Percentiles rank a stretch among this genome's conserved stretches.
Conservation (phyloP, 2,329 filamentous ascomycete genomes). For the Clonostachys solani region DNA sequence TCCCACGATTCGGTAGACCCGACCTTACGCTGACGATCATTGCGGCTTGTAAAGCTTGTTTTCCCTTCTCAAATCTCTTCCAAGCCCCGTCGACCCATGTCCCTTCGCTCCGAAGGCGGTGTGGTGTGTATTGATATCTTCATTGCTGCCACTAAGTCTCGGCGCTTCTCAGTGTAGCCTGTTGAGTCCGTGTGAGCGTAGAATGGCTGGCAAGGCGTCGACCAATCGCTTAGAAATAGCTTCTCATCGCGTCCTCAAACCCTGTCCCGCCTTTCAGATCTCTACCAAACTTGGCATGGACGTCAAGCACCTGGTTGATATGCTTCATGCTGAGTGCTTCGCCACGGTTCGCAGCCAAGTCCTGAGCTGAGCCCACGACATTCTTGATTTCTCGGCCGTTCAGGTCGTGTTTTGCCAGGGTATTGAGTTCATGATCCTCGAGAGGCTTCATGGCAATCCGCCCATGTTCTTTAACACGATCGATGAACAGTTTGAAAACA, state of each 20-base stretch:
- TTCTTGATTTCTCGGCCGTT: slow-evolving; percentile 79
- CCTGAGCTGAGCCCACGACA: slow-evolving; percentile 76
- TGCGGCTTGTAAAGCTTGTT: no score
- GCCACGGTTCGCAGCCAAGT: slow-evolving; percentile 72
- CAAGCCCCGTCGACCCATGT: no score
- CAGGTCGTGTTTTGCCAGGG: slow-evolving; percentile 61
- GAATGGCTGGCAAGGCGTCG: no score
- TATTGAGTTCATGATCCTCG: slow-evolving; percentile 61
- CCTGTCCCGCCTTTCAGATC: slow-evolving; percentile 79
- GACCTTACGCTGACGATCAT: no score
- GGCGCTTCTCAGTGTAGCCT: no score
- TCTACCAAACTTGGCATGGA: slow-evolving; percentile 76
- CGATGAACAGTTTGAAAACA: slow-evolving; percentile 83
- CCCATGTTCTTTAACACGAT: slow-evolving; percentile 63
- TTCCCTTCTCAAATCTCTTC: no score
- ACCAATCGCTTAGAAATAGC: slow-evolving; percentile 51
- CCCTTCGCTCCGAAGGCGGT: no score
- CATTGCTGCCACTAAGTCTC: no score
- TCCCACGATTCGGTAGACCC: no score
- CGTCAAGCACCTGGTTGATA: slow-evolving; percentile 77
- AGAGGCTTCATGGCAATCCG: slow-evolving; percentile 57
- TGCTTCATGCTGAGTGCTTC: slow-evolving; percentile 72
- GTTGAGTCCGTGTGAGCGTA: no score
- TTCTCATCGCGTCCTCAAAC: slow-evolving; percentile 80
- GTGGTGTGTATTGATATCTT: no score